Evolutionary conservation across 768 basidiomycete species (phyloP), one percentile per base, ranked within the genome.

Genomic region (Amyloporia xantha): DNA sequence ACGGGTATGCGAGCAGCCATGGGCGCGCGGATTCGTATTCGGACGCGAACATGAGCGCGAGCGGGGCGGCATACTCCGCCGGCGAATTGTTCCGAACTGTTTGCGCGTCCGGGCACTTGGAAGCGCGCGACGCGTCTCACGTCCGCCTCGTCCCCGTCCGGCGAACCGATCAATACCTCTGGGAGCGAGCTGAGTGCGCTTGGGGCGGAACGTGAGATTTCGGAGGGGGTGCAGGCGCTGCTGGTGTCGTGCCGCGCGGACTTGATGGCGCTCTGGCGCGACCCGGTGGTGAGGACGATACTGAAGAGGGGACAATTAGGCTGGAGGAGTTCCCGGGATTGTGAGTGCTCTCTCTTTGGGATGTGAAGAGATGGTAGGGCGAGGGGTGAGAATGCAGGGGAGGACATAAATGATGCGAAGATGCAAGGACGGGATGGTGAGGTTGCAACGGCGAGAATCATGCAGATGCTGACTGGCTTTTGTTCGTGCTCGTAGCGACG

Each of bases 31-130:
- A 51, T 60, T 62, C 58, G 54, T 65, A 41, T 53, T 3, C 47
- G 57, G n/a, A 24, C 41, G 41, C 24, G 41, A 19, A 24, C 41
- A 26, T 28, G n/a, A 17, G 39, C 39, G 25, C 28, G 41, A 27
- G 27, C 20, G 21, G 46, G 21, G 33, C 51, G 59, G 61, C 58
- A 54, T 65, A 41, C 54, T 3, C 47, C 56, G 15, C 51, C 53
- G 71, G 69, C 27, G 74, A 75, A 51, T 57, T 75, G 2, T 75
- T 73, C 24, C 27, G 74, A 75, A 51, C 57, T 75, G 2, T 75
- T 73, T 21, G 73, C 76, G 21, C 73, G 86, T 3, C 82, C 86
- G 0, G 81, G 83, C 1, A 69, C 73, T 27, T 87, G 84, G 84
- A 82, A 80, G 62, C 78, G 79, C 11, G 73, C 71, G 15, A 61